Conservation (phyloP, 1,139 yeast genomes). For the Hyphopichia buzzinii region DNA sequence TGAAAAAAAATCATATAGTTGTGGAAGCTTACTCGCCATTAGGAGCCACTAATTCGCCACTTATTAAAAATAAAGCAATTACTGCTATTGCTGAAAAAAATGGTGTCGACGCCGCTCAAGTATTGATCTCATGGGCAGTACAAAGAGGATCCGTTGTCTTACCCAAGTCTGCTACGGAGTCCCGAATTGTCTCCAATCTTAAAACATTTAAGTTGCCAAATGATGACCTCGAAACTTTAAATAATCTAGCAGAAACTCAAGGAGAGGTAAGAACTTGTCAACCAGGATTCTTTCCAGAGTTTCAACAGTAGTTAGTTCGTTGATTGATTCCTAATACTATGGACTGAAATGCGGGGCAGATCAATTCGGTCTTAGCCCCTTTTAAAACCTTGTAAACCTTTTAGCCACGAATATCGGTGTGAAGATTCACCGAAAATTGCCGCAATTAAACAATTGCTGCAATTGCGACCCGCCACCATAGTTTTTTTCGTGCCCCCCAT, state of each 20-base stretch:
- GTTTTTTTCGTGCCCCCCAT: no score
- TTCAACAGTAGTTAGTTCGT: no score
- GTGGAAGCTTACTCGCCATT: slow-evolving; percentile 61
- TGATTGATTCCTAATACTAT: no score
- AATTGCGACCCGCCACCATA: no score
- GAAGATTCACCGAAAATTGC: no score
- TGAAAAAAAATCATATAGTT: slow-evolving; percentile 40
- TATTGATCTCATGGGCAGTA: slow-evolving; percentile 54
- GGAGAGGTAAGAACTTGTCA: slow-evolving; percentile 31
- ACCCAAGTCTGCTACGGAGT: slow-evolving; percentile 49
- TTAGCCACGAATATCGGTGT: no score
- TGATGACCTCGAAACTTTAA: slow-evolving; percentile 36
- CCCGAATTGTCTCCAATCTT: slow-evolving; percentile 34
- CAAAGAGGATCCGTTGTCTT: slow-evolving; percentile 51
- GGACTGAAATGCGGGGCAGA: no score
- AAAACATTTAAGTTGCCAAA: slow-evolving; percentile 29
- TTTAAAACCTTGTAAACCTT: no score
- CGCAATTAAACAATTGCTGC: no score
- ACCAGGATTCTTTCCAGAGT: no score
- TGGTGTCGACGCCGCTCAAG: slow-evolving; percentile 40
- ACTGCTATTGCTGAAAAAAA: slow-evolving; percentile 44
- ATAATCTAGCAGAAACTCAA: slow-evolving; percentile 25
- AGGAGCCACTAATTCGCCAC: slow-evolving; percentile 56
- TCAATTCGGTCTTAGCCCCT: no score
- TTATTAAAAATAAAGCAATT: slow-evolving; percentile 42